Evolutionary conservation across 2,329 filamentous ascomycete species (phyloP), one percentile per base, ranked within the genome.

Genomic region (Didymella glomerata): DNA sequence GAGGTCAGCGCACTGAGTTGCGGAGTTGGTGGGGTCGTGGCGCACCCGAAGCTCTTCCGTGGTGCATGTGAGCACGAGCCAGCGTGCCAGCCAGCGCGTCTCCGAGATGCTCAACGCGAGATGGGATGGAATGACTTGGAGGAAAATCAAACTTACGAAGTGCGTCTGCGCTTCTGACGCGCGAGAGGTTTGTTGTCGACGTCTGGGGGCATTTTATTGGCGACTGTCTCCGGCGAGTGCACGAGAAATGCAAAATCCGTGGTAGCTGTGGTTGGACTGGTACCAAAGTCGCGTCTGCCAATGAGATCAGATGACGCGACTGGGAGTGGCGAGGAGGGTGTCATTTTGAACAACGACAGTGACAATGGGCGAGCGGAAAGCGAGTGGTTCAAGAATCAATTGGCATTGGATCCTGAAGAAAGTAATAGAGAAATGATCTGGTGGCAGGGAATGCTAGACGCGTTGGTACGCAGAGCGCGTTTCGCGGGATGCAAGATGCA

Each of bases 131-230:
- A 59, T 45, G 54, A 57, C 40, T 49, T 51, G 54, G 42, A 57
- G 14, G 54, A 60, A 22, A 47, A 36, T 24, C 55, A 51, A 52
- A 27, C 77, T 56, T 80, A 87, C 86, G 85, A 88, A 32, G 86
- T 88, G 57, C 86, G 81, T 66, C 85, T 81, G 45, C 86, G 81
- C 72, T 86, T 88, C 71, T 88, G 86, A 47, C 86, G 83, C 45
- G 82, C 84, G 51, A 86, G 78, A 60, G 84, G 77, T 66, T 86
- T 86, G 70, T 87, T 85, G 70, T 88, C 85, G 46, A 86, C 80
- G 57, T 83, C 82, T 25, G 85, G 84, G 47, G 84, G 83, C 28
- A 85, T 78, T 41, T 84, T 84, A 65, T 84, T 80, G 16, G 82
- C 82, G 50, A 87, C 73, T 16, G 84, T 85, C 62, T 83, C 81